Conservation (phyloP, 257 asterid genomes). For the Parsonsia alboflavescens region DNA sequence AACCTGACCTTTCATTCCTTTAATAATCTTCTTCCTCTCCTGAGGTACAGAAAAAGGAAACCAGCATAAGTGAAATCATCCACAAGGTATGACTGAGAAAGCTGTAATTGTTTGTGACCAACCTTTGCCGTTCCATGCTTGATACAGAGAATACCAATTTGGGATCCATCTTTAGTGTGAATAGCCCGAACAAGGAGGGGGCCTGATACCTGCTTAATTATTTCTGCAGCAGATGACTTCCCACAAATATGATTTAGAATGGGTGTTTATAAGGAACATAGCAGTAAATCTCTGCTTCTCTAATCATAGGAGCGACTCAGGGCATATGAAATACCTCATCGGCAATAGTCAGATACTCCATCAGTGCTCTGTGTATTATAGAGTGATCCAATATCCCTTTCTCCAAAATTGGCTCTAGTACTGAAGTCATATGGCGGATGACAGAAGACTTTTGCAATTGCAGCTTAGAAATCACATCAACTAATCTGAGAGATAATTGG, state of each 20-base stretch:
- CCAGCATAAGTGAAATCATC: neutral
- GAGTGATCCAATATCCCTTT: conserved; percentile 91
- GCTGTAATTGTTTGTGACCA: neutral
- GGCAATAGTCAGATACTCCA: conserved; percentile 71
- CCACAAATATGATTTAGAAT: conserved; percentile 40
- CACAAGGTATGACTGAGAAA: conserved; percentile 4
- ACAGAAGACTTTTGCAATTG: conserved; percentile 72
- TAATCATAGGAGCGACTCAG: neutral
- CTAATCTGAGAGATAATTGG: conserved; percentile 41
- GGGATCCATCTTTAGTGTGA: conserved; percentile 88
- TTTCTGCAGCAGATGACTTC: conserved; percentile 86
- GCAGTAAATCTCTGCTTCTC: conserved; percentile 1
- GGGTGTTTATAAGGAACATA: neutral
- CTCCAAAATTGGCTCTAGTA: conserved; percentile 83
- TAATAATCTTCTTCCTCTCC: conserved; percentile 93
- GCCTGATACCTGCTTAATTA: conserved; percentile 69
- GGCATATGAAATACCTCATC: conserved; percentile 50
- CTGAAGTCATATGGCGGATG: conserved; percentile 70
- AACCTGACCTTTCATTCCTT: conserved; percentile 76
- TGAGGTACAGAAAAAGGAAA: conserved; percentile 17
- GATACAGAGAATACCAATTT: conserved; percentile 68
- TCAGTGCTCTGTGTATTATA: conserved; percentile 70
- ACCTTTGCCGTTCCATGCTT: conserved; percentile 96
- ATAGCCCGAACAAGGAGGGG: conserved; percentile 63
- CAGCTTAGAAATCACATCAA: conserved; percentile 72